Percentiles rank a stretch among this genome's conserved stretches.
Conservation (phyloP, 129 eudicot genomes). For the Rutidosis leptorrhynchoides region DNA sequence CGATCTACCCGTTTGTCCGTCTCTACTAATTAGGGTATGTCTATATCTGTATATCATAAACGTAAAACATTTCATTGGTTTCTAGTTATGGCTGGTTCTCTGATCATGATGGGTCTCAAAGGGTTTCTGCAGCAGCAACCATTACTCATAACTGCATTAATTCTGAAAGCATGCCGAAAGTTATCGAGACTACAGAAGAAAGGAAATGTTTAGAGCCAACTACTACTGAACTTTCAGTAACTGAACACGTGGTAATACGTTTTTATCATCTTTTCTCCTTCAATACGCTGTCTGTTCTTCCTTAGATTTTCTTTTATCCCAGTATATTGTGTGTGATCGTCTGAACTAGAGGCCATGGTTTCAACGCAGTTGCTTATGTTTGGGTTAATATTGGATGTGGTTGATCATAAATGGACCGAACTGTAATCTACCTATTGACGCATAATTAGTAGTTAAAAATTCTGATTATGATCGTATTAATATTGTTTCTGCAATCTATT, state of each 20-base stretch:
- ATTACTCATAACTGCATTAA: conserved; percentile 23
- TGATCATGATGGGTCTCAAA: conserved; percentile 28
- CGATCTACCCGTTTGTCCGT: not conserved
- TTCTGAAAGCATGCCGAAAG: conserved; percentile 30
- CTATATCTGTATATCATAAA: conserved; percentile 12
- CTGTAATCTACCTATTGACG: not conserved
- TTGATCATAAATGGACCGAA: not conserved
- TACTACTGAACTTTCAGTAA: conserved; percentile 29
- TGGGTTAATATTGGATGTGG: not conserved
- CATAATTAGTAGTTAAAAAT: not conserved
- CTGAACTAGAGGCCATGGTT: not conserved
- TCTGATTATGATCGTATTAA: not conserved
- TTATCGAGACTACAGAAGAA: conserved; percentile 22
- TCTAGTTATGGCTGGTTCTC: conserved; percentile 85
- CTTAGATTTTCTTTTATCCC: not conserved
- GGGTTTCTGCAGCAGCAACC: conserved; percentile 34
- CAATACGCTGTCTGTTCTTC: not conserved
- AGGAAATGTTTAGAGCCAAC: conserved; percentile 29
- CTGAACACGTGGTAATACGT: conserved; percentile 43
- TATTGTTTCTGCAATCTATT: not conserved
- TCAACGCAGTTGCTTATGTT: not conserved
- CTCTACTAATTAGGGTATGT: not conserved
- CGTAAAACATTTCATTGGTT: conserved; percentile 14
- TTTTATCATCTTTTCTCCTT: conserved; percentile 10
- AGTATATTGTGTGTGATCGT: not conserved